Conservation (phyloP, 1,284 basidiomycete genomes). For the Irpex sp. region DNA sequence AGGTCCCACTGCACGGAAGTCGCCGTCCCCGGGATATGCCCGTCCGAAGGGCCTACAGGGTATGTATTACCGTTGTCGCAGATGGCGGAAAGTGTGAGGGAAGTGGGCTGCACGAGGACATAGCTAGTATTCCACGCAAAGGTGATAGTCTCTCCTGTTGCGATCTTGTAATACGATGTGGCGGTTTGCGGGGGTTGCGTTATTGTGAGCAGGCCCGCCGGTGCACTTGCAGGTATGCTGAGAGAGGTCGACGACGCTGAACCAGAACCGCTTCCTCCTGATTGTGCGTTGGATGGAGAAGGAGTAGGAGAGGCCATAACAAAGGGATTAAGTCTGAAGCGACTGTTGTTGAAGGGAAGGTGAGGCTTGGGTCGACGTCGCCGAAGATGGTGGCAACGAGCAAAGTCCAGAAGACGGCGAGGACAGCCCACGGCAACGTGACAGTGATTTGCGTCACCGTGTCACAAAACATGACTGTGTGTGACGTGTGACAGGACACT, state of each 20-base stretch:
- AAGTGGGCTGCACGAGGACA: conserved; percentile 63
- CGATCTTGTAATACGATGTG: conserved; percentile 89
- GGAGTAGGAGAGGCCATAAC: not conserved
- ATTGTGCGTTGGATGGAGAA: not conserved
- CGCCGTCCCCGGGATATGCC: conserved; percentile 67
- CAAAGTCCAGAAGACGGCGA: not conserved
- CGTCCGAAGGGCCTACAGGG: conserved; percentile 76
- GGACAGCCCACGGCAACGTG: not conserved
- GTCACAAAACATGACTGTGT: not conserved
- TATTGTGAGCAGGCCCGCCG: conserved; percentile 66
- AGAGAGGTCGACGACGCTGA: conserved; percentile 6
- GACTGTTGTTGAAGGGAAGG: not conserved
- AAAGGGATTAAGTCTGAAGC: conserved; percentile 1
- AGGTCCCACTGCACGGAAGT: conserved; percentile 81
- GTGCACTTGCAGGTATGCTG: conserved; percentile 50
- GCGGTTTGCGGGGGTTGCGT: conserved; percentile 79
- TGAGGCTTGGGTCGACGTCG: conserved; percentile 3
- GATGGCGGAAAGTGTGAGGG: conserved; percentile 78
- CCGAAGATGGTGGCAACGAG: conserved; percentile 10
- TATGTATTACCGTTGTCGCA: conserved; percentile 88
- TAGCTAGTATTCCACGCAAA: conserved; percentile 91
- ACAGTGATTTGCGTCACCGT: conserved; percentile 1
- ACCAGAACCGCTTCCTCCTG: not conserved
- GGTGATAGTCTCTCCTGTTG: conserved; percentile 68
- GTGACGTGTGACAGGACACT: not conserved